Base-by-base conservation (phyloP, 441 rosid species). In the Omphalea diandra region DNA sequence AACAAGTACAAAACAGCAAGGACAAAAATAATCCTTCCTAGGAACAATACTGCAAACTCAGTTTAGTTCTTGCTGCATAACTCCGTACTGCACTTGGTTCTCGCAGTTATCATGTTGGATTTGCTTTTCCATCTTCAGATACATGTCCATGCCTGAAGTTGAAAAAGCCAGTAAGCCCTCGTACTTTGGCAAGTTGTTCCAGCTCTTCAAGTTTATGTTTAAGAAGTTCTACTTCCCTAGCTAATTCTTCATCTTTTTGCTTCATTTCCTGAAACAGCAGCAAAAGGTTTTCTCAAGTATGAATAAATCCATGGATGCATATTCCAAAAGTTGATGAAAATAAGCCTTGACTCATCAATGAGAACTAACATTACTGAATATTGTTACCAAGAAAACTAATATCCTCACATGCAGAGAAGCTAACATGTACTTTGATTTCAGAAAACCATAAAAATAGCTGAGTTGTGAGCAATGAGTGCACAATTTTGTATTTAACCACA, bases 201-300 rank as follows among this genome's bases (percentile, higher is more conserved):
- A 91, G 62, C 79, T 91, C 93, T 47, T 70, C 84, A 63, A 91
- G 74, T 73, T 83, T 88, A 41, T 79, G 79, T 68, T 73, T 80
- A 31, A 91, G 86, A 67, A 73, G 79, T 35, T 83, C 80, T 31
- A 87, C 63, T 87, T 84, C 84, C 75, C 60, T 79, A 36, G 83
- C 83, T 63, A 88, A 59, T 61, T 65, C 78, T 61, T 88, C 90
- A 46, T 91, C 91, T 80, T 83, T 87, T 74, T 76, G 59, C 79
- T 82, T 88, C 70, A 91, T 65, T 62, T 76, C 97, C 94, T 88
- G 82, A 65, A n/a, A 81, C 38, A 31, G 20, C 18, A 62, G 29
- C 20, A 43, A 46, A 38, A 46, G 24, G 17, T n/a, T 17, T 40
- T 31, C 55, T 44, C 12, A 8, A 64, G 54, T 8, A 53, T 36